These are phyloP conservation scores for Acacia pycnantha DNA, from an alignment of 331 rosid species.

Conservation along the genomic window DNA sequence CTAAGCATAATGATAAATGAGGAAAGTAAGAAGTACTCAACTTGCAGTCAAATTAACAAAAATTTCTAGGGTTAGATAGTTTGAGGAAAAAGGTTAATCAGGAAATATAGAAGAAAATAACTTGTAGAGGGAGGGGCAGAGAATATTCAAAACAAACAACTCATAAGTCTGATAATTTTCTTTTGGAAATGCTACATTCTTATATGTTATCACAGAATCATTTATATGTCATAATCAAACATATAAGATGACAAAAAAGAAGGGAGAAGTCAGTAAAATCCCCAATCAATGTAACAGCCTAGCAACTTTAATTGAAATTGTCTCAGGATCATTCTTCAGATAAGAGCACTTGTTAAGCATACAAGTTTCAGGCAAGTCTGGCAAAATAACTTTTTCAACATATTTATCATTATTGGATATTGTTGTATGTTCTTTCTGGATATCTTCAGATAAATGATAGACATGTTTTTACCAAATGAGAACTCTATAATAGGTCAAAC, in stretches of 20 bases:
- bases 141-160: not conserved
- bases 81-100: not conserved
- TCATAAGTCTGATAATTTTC: not conserved
- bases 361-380: not conserved
- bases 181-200: not conserved
- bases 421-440: not conserved
- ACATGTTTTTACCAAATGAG: not conserved
- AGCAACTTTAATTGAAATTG: not conserved
- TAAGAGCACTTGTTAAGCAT: not conserved
- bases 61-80: not conserved
- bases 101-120: not conserved
- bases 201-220: not conserved
- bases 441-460: not conserved
- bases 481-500: constrained; percentile 1
- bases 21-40: not conserved
- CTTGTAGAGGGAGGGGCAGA: not conserved
- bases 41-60: not conserved
- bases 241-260: not conserved
- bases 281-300: not conserved
- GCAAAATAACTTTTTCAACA: not conserved
- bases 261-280: not conserved
- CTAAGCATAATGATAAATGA: not conserved
- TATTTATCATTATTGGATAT: not conserved
- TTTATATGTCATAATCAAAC: not conserved
- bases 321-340: not conserved